Evolutionary conservation across 2,329 filamentous ascomycete species (phyloP).

Genomic region (Trichoderma afroharzianum): DNA sequence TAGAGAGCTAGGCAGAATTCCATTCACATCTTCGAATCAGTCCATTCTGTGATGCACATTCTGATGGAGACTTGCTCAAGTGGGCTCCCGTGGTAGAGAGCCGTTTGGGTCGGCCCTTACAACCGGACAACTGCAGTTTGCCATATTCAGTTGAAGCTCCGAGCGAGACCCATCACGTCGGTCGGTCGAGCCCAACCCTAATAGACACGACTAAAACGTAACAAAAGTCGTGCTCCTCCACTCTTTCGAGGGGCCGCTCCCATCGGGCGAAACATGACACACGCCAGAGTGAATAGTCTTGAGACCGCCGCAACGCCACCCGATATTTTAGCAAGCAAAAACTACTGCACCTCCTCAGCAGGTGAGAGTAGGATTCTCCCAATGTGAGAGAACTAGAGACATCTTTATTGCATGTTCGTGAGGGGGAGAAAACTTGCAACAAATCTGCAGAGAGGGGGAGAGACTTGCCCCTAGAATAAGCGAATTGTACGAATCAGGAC

Average conservation of each 20-base stretch:
- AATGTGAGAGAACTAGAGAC: neutral
- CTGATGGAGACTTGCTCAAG: neutral
- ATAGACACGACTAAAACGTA: neutral
- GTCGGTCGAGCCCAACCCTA: neutral
- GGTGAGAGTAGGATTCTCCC: neutral
- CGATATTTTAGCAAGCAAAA: neutral
- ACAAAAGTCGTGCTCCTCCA: neutral
- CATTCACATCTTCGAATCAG: neutral
- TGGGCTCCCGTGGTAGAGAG: neutral
- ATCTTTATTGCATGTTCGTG: neutral
- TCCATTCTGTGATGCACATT: neutral
- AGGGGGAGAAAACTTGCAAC: neutral
- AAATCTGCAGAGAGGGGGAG: neutral
- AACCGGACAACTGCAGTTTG: neutral
- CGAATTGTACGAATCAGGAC: slow-evolving; percentile 1
- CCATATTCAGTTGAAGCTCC: neutral
- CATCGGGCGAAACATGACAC: neutral
- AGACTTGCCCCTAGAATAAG: neutral
- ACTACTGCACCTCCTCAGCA: neutral
- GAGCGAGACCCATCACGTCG: neutral
- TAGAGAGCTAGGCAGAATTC: neutral
- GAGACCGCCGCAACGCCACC: slow-evolving; percentile 2
- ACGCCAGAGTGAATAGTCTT: neutral
- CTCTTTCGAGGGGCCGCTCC: neutral
- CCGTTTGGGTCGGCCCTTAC: neutral